Base-by-base conservation (phyloP, 805 yeast species). In the Monosporozyma solicola region DNA sequence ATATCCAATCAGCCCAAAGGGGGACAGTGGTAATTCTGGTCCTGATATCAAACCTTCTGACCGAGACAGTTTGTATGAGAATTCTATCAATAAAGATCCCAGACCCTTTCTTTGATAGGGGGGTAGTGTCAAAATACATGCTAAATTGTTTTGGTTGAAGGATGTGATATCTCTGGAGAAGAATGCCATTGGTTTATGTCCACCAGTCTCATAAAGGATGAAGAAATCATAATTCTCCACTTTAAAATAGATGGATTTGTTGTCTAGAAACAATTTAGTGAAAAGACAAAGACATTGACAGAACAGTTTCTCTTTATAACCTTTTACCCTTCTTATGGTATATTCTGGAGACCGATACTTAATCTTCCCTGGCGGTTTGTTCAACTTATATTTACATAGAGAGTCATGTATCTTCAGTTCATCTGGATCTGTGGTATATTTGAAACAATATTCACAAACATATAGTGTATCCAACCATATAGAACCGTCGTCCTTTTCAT, bases 101-200 rank as follows among this genome's bases (percentile, higher is more conserved):
- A 91, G 66, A 7, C 81, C 84, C 43, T 78, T 76, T 54, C 88
- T 74, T 66, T 92, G 98, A 65, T 82, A 94, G 2, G 97, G 97
- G 0, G 99, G 99, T 56, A 94, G 87, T 3, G 89, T 82, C 58
- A 94, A 75, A 11, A 94, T 86, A 64, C 98, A 94, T 0, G 97
- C 97, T 41, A 94, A 72, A 64, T 92, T 94, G 66, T 91, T 87
- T 50, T 80, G 77, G 51, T 87, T 92, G 68, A 78, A 76, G 0
- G 96, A 83, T 0, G 85, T 72, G 46, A 85, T 71, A 62, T 94
- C 99, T 60, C 87, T 87, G 13, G 97, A 90, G 63, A 89, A 94
- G 64, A 89, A 94, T 1, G 97, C 99, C 84, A 91, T 83, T 1
- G 92, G 91, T 51, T 71, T 65, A 59, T 70, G 29, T 8, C 16